Evolutionary conservation across 2,329 filamentous ascomycete genomes (phyloP), one percentile per base, ranked within the genome.

Genomic region (Chaetomium sp.): DNA sequence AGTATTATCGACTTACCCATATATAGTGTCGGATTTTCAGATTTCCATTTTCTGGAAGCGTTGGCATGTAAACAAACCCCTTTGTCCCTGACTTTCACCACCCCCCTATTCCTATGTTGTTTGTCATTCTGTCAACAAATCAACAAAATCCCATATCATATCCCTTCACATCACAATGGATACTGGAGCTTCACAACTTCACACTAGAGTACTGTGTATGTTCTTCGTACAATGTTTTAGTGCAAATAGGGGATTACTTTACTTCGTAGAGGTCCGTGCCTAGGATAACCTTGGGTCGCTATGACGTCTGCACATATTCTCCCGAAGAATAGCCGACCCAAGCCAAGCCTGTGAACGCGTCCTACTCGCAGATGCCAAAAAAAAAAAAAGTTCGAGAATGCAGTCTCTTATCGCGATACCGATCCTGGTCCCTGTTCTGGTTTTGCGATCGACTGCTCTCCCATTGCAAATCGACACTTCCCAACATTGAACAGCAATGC

Each of bases 321-420:
- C 42, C 42, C 65, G 68, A 57, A 29, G 59, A 64, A 65, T 66
- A 65, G 45, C 68, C 68, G 64, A 21, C 42, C 21, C 55, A 47
- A 62, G 16, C 58, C 57, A 54, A 62, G 16, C 58, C 57, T 50
- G 57, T 65, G 45, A 53, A 67, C 65, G 63, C 63, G 65, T 64
- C 60, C 27, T 33, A 45, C 49, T 29, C 23, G 9, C 31, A 31
- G 13, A 49, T 54, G 27, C n/a, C 25, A 58, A 63, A 67, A 67
- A 29, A 58, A 63, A 67, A 67, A 29, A 65, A 65, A 62, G 54
- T 62, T 65, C 27, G 47, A 56, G 49, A 49, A 31, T 19, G 38
- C 6, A 16, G 27, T 2, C 35, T 21, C 63, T 67, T 67, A 67
- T 67, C 66, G 63, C 66, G 57, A 61, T 65, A 62, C n/a, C 25